These are phyloP conservation scores for Thelonectria blattea DNA, from an alignment of 2,329 filamentous ascomycete species.

Conservation along the genomic window DNA sequence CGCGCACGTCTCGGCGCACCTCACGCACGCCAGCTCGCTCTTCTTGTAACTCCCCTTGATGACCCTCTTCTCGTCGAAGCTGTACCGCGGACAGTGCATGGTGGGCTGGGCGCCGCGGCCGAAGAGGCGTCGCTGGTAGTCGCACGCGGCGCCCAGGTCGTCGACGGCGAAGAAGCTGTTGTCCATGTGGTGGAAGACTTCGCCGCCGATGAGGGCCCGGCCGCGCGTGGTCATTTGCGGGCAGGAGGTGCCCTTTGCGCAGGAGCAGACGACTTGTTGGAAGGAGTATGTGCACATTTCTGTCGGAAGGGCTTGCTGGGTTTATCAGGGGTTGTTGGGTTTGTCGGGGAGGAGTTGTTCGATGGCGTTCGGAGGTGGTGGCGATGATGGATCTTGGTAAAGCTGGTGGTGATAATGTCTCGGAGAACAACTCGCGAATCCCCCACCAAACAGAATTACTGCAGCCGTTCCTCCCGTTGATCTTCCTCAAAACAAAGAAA, in stretches of 20 bases:
- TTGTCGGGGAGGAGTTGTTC: background rate
- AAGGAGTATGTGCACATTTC: conserved; percentile 39
- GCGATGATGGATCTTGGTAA: background rate
- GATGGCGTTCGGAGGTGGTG: background rate
- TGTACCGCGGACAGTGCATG: conserved; percentile 35
- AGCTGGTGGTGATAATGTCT: background rate
- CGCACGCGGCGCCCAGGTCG: conserved; percentile 37
- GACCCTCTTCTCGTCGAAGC: conserved; percentile 36
- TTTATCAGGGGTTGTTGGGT: background rate
- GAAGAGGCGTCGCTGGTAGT: conserved; percentile 37
- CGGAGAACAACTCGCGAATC: conserved; percentile 3
- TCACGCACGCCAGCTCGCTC: conserved; percentile 36
- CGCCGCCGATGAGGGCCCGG: conserved; percentile 30
- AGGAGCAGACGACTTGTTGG: conserved; percentile 37
- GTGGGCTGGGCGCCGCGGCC: conserved; percentile 32
- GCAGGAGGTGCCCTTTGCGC: conserved; percentile 37
- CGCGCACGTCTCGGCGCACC: conserved; percentile 38
- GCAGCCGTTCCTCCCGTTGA: background rate
- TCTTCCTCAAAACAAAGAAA: background rate
- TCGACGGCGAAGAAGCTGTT: conserved; percentile 35
- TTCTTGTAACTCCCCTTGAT: conserved; percentile 35
- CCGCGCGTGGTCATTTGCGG: conserved; percentile 33
- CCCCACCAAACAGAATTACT: background rate
- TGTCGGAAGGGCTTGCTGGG: background rate
- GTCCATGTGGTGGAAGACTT: conserved; percentile 36